Conservation (phyloP, 306 rosid genomes). For the Bauhinia variegata region DNA sequence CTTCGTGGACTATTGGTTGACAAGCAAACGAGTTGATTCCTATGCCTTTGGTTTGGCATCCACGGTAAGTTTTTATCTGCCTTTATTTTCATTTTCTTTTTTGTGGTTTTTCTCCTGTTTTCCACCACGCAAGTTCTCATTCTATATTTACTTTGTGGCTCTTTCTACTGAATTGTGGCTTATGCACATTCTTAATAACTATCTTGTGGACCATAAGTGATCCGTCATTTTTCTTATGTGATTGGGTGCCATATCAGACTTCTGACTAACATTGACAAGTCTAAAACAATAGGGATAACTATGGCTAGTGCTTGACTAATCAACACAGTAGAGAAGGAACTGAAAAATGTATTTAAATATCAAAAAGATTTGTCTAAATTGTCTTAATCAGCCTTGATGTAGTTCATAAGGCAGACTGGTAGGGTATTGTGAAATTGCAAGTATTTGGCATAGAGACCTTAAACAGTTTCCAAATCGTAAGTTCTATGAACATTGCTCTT, state of each 20-base stretch:
- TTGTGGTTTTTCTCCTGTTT: too few species aligned
- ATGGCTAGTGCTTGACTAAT: slow-evolving; percentile 14
- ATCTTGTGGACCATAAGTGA: too few species aligned
- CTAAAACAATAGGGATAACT: not conserved
- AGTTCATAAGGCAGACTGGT: not conserved
- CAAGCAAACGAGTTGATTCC: slow-evolving; percentile 58
- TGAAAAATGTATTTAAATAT: not conserved
- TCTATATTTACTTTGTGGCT: too few species aligned
- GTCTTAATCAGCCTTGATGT: not conserved
- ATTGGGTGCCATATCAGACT: not conserved
- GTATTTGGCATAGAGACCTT: slow-evolving; percentile 1
- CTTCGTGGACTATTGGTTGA: slow-evolving; percentile 73
- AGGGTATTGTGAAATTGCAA: not conserved
- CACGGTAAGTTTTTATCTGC: slow-evolving; percentile 50
- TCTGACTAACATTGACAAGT: not conserved
- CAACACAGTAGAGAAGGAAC: not conserved
- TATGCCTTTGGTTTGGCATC: slow-evolving; percentile 52
- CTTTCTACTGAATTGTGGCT: too few species aligned
- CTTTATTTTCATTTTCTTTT: too few species aligned
- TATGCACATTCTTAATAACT: too few species aligned
- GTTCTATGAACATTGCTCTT: slow-evolving; percentile 3
- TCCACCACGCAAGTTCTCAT: too few species aligned
- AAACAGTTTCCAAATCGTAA: not conserved
- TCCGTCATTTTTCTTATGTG: not conserved
- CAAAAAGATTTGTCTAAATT: not conserved